Conservation (phyloP, 495 filamentous ascomycete species). For the Pseudomonodictys pantanalensis region DNA sequence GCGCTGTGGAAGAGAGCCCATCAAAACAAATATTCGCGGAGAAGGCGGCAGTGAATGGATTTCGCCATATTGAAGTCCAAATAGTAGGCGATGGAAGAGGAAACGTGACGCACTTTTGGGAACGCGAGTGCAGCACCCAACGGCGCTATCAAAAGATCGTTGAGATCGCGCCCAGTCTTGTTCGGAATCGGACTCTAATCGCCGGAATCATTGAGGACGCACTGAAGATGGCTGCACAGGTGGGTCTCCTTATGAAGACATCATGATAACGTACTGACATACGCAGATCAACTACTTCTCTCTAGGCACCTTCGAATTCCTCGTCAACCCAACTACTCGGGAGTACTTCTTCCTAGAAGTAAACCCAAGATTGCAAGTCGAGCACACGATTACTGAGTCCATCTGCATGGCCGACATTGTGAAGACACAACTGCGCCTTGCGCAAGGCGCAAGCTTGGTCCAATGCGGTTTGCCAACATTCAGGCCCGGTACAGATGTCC, state of each 20-base stretch:
- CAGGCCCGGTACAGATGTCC: constrained; percentile 30
- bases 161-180: constrained; percentile 47
- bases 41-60: constrained; percentile 43
- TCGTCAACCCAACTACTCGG: constrained; percentile 36
- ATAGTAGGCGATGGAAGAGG: constrained; percentile 42
- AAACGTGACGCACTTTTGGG: constrained; percentile 42
- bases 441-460: constrained; percentile 50
- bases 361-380: constrained; percentile 48
- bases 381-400: constrained; percentile 54
- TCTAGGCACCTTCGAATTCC: constrained; percentile 45
- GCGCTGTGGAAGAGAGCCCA: constrained; percentile 49
- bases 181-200: constrained; percentile 43
- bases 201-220: constrained; percentile 40
- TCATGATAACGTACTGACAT: not conserved
- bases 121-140: constrained; percentile 45
- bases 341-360: constrained; percentile 44
- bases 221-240: constrained; percentile 39
- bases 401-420: constrained; percentile 42
- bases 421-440: constrained; percentile 52
- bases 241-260: not conserved
- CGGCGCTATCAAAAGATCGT: constrained; percentile 44
- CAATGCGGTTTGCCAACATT: constrained; percentile 43
- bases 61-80: constrained; percentile 45
- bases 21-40: constrained; percentile 53
- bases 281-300: constrained; percentile 39